These are phyloP conservation scores for Penicillium sp. DNA, from an alignment of 2,329 filamentous ascomycete species.

Conservation along the genomic window DNA sequence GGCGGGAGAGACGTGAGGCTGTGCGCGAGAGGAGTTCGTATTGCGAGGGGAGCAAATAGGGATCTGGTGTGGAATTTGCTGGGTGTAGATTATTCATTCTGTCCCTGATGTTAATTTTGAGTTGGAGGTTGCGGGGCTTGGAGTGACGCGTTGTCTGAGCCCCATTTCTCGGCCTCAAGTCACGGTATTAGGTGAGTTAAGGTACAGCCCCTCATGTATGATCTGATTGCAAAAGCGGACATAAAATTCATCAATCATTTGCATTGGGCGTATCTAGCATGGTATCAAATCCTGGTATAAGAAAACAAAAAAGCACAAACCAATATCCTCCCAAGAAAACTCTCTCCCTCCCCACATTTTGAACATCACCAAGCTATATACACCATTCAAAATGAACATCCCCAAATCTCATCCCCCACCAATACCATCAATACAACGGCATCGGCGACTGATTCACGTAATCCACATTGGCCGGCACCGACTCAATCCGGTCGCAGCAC, in stretches of 20 bases:
- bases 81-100: not conserved
- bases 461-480: slow-evolving; percentile 23
- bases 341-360: not conserved
- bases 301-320: not conserved
- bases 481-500: slow-evolving; percentile 28
- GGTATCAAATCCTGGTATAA: slow-evolving; percentile 1
- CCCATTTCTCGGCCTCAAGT: too few species aligned
- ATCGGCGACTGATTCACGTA: slow-evolving; percentile 26
- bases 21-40: not conserved
- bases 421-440: slow-evolving; percentile 20
- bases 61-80: not conserved
- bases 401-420: not conserved
- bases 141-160: too few species aligned
- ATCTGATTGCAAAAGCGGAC: not conserved
- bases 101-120: too few species aligned
- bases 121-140: too few species aligned
- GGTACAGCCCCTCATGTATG: not conserved
- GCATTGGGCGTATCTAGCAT: slow-evolving; percentile 1
- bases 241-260: slow-evolving; percentile 3
- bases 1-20: not conserved
- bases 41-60: not conserved
- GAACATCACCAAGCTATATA: not conserved
- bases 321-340: not conserved
- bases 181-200: too few species aligned
- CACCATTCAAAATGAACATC: not conserved